Conservation (phyloP, 108 stramenopile genomes). For the Aurantiochytrium sp. region DNA sequence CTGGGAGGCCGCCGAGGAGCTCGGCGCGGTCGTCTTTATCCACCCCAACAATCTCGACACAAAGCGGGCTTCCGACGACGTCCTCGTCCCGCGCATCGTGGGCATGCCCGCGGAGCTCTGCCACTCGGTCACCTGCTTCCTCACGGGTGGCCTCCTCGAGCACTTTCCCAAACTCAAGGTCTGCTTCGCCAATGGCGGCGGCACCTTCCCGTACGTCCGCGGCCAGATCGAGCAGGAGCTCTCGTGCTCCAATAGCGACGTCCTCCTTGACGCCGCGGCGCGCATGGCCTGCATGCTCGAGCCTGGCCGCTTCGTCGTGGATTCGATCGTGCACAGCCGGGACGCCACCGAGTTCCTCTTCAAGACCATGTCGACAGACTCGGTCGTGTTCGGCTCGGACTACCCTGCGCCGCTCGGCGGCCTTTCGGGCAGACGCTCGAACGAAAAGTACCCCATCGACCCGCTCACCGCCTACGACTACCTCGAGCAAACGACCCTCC, state of each 20-base stretch:
- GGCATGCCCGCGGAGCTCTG: constrained; percentile 33
- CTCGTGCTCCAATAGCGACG: background rate
- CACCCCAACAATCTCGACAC: constrained; percentile 34
- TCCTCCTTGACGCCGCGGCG: background rate
- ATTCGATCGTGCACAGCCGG: constrained; percentile 20
- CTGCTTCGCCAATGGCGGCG: constrained; percentile 32
- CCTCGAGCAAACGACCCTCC: background rate
- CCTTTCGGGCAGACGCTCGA: background rate
- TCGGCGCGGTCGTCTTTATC: constrained; percentile 12
- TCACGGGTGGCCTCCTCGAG: constrained; percentile 35
- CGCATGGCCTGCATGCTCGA: background rate
- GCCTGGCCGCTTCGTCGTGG: background rate
- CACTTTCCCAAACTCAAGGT: constrained; percentile 31
- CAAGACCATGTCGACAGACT: background rate
- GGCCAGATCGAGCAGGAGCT: constrained; percentile 33
- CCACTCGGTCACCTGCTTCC: constrained; percentile 10
- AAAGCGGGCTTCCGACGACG: background rate
- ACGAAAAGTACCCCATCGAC: background rate
- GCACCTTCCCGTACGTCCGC: background rate
- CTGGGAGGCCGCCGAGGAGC: constrained; percentile 8
- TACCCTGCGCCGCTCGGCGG: constrained; percentile 36
- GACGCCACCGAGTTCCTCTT: background rate
- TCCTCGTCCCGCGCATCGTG: constrained; percentile 29
- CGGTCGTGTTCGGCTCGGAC: constrained; percentile 31
- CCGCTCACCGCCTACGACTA: background rate